phyloP scores from a whole-genome alignment of 2,329 filamentous ascomycete genomes.

The Phialophora verrucosa region DNA sequence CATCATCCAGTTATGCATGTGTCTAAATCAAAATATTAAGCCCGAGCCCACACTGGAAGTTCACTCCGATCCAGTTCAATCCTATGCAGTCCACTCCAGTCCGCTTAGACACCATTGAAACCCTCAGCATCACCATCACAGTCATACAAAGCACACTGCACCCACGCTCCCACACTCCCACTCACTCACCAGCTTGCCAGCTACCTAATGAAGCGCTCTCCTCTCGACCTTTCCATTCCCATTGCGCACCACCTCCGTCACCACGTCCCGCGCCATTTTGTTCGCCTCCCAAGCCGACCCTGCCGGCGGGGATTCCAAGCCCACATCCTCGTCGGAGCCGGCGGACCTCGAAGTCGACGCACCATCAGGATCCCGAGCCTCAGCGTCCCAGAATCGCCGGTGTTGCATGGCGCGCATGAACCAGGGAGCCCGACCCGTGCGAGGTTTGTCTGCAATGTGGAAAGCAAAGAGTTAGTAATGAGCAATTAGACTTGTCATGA shows the following conservation, averaged over 20 bases:
- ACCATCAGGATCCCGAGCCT: not conserved
- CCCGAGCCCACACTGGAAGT: not conserved
- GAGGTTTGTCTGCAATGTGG: constrained; percentile 39
- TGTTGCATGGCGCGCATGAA: not conserved
- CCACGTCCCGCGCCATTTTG: not conserved
- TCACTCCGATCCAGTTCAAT: not conserved
- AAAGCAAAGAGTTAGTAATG: too few species aligned
- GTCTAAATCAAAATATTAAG: not conserved
- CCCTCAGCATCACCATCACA: not conserved
- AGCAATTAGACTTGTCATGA: too few species aligned
- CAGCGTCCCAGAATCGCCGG: not conserved
- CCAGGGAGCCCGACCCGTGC: not conserved
- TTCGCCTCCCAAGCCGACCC: not conserved
- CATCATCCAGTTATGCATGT: not conserved
- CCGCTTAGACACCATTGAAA: not conserved
- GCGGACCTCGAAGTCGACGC: not conserved
- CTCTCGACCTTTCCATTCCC: not conserved
- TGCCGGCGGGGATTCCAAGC: not conserved
- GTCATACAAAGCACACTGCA: not conserved
- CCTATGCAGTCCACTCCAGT: not conserved
- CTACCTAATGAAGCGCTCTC: not conserved
- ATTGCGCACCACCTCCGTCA: not conserved
- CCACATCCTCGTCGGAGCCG: not conserved
- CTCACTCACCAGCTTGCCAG: not conserved
- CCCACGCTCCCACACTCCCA: not conserved